phyloP scores from a whole-genome alignment of 257 asterid genomes.

The Gardenia jasminoides region DNA sequence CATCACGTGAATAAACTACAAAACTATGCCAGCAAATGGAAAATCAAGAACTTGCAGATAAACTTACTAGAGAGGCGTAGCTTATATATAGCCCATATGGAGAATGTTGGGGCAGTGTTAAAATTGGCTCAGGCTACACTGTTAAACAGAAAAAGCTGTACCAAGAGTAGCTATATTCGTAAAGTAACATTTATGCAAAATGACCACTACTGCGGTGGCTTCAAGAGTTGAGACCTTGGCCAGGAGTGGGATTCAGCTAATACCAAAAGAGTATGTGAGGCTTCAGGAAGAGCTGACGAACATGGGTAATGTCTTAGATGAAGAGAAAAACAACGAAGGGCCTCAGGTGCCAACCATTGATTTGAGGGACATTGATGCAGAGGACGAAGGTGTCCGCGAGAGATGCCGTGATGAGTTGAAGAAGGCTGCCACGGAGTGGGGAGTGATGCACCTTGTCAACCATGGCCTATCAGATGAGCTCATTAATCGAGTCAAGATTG shows the following conservation, averaged over 20 bases:
- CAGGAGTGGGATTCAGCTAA: constrained; percentile 47
- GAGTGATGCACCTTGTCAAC: constrained; percentile 85
- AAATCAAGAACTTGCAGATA: not conserved
- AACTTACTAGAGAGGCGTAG: no score
- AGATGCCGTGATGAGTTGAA: constrained; percentile 54
- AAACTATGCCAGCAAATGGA: no score
- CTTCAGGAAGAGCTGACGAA: constrained; percentile 58
- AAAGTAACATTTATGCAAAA: not conserved
- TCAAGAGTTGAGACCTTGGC: constrained; percentile 66
- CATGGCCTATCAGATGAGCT: constrained; percentile 63
- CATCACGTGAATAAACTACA: not conserved
- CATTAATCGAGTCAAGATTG: constrained; percentile 44
- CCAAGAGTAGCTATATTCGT: not conserved
- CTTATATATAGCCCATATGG: not conserved
- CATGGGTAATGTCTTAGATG: constrained; percentile 60
- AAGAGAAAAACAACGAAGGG: constrained; percentile 48
- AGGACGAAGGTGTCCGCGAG: constrained; percentile 34
- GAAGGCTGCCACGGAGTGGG: constrained; percentile 84
- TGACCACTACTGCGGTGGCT: constrained; percentile 16
- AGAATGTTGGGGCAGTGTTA: not conserved
- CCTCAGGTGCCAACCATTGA: constrained; percentile 66
- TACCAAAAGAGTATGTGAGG: constrained; percentile 80
- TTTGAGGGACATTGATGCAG: constrained; percentile 40
- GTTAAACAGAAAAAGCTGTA: not conserved
- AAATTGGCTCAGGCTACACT: not conserved